Conservation (phyloP, 768 basidiomycete species). For the Naganishia antarctica region DNA sequence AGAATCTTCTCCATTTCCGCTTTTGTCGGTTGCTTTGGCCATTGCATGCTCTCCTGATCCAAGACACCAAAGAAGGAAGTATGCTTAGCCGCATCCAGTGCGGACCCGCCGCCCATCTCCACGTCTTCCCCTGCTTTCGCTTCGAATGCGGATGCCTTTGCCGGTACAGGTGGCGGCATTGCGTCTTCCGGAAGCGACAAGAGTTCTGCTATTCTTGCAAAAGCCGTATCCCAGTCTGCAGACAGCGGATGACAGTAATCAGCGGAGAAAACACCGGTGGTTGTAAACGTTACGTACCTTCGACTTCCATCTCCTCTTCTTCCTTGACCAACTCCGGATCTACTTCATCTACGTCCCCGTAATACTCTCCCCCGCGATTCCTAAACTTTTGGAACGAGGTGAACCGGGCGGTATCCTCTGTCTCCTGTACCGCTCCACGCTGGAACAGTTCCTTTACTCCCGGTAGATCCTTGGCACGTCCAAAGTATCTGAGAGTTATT, state of each 20-base stretch:
- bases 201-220: conserved; percentile 21
- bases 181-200: conserved; percentile 21
- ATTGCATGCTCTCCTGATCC: conserved; percentile 64
- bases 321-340: conserved; percentile 64
- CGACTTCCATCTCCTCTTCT: conserved; percentile 67
- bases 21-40: conserved; percentile 68
- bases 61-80: conserved; percentile 63
- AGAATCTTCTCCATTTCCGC: conserved; percentile 75
- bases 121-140: conserved; percentile 30
- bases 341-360: conserved; percentile 81
- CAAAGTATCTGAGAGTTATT: conserved; percentile 97
- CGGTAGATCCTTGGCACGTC: conserved; percentile 89
- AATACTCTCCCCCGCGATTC: conserved; percentile 81
- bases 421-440: conserved; percentile 65
- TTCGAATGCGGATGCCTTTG: not conserved
- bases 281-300: conserved; percentile 68
- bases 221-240: conserved; percentile 34
- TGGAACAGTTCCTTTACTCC: conserved; percentile 93
- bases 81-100: conserved; percentile 41
- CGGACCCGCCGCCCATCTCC: conserved; percentile 25
- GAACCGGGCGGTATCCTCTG: conserved; percentile 75
- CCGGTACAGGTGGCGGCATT: conserved; percentile 13
- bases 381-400: conserved; percentile 80
- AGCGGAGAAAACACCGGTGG: too few relatives aligned
- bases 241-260: too few relatives aligned